A percentile compares a stretch with the other conserved stretches of the same genome.
Evolutionary conservation across 148 eudicot genomes (phyloP).

Genomic region (Suaeda aralocaspica): DNA sequence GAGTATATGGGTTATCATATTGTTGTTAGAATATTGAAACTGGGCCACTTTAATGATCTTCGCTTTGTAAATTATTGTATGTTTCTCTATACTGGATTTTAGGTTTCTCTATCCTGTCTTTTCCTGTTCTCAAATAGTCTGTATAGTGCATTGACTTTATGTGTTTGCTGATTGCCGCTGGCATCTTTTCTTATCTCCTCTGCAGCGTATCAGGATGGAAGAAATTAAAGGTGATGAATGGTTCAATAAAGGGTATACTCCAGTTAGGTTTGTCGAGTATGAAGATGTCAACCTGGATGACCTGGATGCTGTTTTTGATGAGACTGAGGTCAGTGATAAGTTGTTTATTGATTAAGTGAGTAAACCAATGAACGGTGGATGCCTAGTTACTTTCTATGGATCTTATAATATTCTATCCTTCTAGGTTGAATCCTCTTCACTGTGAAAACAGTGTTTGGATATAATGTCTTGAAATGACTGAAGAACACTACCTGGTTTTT

Average conservation of each 20-base stretch:
- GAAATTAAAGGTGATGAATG: conserved; percentile 88
- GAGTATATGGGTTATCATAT: background rate
- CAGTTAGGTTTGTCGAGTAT: conserved; percentile 59
- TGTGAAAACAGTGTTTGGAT: background rate
- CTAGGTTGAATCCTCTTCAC: too few relatives aligned
- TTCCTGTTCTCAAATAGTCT: too few relatives aligned
- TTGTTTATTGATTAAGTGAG: conserved; percentile 4
- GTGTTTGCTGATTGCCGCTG: background rate
- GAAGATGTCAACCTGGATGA: conserved; percentile 97
- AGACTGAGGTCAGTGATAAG: conserved; percentile 60
- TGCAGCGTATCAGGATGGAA: conserved; percentile 80
- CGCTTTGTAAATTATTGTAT: background rate
- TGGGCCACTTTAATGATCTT: too few relatives aligned
- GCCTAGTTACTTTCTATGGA: background rate
- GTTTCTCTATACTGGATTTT: background rate
- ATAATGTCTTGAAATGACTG: background rate
- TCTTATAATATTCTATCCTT: too few relatives aligned
- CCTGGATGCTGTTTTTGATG: conserved; percentile 89
- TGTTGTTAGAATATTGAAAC: background rate
- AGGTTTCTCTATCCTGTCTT: too few relatives aligned
- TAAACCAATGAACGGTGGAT: too few relatives aligned
- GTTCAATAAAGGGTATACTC: conserved; percentile 77
- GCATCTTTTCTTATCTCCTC: background rate
- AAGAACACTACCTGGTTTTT: background rate
- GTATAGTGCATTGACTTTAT: background rate